Evolutionary conservation across 192 early-diverging fungal species (phyloP), one percentile per base, ranked within the genome.

Genomic region (Diversispora epigaea): DNA sequence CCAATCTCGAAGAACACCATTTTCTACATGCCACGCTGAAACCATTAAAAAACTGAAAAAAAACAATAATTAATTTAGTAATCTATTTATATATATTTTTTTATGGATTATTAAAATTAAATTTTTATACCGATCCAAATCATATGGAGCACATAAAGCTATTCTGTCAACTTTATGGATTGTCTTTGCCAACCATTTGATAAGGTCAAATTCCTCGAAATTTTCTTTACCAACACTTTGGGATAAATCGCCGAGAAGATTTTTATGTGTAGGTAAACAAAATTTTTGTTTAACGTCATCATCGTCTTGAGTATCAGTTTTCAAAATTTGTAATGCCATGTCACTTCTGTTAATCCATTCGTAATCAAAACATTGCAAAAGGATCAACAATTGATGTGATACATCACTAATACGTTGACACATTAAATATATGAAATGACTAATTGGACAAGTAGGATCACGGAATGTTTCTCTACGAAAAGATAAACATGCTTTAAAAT

Each of bases 331-430:
- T 8, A 19, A 8, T 7, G 65, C 45, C 11, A 17, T 19, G 4
- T 67, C 45, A 4, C 21, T 67, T 67, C 47, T 67, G 19, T 67
- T 67, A 14, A 67, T 25, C 65, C 65, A 67, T 8, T 4, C 10
- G 47, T 67, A 67, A 67, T 67, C 65, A 67, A 67, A 67, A 67
- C 65, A 67, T 12, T 47, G 43, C 4, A 67, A 25, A 3, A 67
- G 21, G 22, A 25, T 6, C 17, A 67, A 45, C 11, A 67, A 45
- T 47, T 49, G 65, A 49, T 67, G 65, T 47, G 65, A 67, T 21
- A 67, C 65, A 9, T 67, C 65, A 44, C 65, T 67, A 25, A 67
- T 47, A 1, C 65, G 65, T 25, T 67, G 65, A 4, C 65, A 67
- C 65, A 67, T 67, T 47, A 67, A 14, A 22, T 67, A 67, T 22